Evolutionary conservation across 352 stramenopile species (phyloP).

Genomic region (Globisporangium rhizosaccharum): DNA sequence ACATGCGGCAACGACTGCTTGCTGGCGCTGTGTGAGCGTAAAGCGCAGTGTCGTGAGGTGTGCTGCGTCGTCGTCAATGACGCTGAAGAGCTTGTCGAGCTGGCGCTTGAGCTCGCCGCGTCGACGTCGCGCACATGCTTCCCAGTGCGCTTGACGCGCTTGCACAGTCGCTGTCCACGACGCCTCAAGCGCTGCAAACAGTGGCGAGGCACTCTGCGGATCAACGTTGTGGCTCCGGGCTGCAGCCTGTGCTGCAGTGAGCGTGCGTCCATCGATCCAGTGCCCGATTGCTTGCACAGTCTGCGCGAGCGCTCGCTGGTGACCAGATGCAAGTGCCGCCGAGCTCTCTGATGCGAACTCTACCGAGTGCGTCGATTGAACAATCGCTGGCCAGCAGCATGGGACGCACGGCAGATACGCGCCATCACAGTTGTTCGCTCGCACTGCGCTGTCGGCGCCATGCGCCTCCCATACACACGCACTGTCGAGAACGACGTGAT

Average conservation of each 20-base stretch:
- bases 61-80: conserved; percentile 28
- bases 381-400: conserved; percentile 20
- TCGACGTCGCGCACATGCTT: conserved; percentile 14
- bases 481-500: background rate
- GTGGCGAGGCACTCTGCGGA: conserved; percentile 11
- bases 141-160: conserved; percentile 10
- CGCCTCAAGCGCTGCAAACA: conserved; percentile 14
- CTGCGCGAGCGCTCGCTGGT: background rate
- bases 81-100: conserved; percentile 21
- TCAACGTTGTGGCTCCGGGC: conserved; percentile 24
- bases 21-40: conserved; percentile 8
- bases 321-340: background rate
- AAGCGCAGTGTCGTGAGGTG: conserved; percentile 19
- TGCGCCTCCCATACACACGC: background rate
- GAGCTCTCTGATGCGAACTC: background rate
- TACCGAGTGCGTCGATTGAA: conserved; percentile 3
- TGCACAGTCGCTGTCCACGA: background rate
- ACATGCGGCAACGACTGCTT: background rate
- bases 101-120: conserved; percentile 21
- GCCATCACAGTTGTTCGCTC: too few relatives aligned
- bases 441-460: too few relatives aligned
- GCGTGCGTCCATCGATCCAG: conserved; percentile 21
- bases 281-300: conserved; percentile 9
- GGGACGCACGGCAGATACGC: conserved; percentile 16
- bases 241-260: conserved; percentile 15